Percentiles rank a stretch among this genome's conserved stretches.
Conservation (phyloP, 2,329 filamentous ascomycete genomes). For the Ascochyta viciae-villosae region DNA sequence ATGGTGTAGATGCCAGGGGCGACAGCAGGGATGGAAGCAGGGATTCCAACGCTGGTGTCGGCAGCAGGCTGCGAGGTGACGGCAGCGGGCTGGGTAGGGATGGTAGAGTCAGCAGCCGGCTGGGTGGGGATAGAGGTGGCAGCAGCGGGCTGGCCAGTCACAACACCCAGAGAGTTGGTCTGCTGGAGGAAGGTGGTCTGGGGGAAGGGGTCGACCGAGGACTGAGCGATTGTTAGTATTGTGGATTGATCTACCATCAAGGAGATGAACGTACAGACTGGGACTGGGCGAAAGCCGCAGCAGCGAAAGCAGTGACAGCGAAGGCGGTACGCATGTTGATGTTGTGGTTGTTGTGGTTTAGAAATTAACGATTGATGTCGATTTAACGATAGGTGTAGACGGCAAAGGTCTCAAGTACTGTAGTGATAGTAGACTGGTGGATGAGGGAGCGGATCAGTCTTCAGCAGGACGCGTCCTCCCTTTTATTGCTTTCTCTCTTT, state of each 20-base stretch:
- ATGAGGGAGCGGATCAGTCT: neutral
- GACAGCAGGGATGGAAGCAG: conserved; percentile 46
- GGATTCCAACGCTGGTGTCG: conserved; percentile 30
- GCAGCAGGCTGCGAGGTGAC: conserved; percentile 34
- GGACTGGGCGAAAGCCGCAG: conserved; percentile 34
- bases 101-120: conserved; percentile 32
- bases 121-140: conserved; percentile 33
- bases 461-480: conserved; percentile 8
- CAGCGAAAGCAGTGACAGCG: conserved; percentile 34
- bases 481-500: neutral
- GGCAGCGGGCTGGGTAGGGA: conserved; percentile 35
- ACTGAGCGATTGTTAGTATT: conserved; percentile 15
- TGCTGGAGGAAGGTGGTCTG: conserved; percentile 37
- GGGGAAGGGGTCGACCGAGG: conserved; percentile 31
- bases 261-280: conserved; percentile 21
- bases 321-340: conserved; percentile 38
- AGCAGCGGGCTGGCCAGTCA: conserved; percentile 37
- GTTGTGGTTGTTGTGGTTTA: conserved; percentile 14
- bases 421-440: conserved; percentile 4
- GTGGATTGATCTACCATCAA: conserved; percentile 8
- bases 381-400: conserved; percentile 12
- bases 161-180: conserved; percentile 44
- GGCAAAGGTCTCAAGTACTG: conserved; percentile 6
- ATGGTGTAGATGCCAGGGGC: conserved; percentile 46
- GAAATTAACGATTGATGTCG: conserved; percentile 15